These are phyloP conservation scores for Leccinum laetum DNA, from an alignment of 1,284 basidiomycete species.

Conservation along the genomic window DNA sequence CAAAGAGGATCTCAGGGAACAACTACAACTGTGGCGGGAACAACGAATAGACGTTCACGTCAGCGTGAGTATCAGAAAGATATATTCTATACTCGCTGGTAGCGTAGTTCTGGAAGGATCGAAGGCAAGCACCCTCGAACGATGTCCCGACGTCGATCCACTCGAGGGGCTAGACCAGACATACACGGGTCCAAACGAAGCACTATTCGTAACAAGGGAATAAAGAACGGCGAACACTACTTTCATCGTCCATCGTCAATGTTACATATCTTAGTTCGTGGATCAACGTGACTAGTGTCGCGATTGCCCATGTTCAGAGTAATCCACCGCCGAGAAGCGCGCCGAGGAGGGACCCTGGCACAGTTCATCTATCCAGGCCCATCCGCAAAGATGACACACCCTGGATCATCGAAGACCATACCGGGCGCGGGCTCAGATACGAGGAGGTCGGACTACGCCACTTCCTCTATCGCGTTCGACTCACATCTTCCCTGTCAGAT, in stretches of 20 bases:
- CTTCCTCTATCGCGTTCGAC: too few species aligned
- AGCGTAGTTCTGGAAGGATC: constrained; percentile 68
- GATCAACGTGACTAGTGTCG: background rate
- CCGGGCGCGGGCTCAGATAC: too few species aligned
- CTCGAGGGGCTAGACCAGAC: constrained; percentile 69
- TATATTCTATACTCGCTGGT: constrained; percentile 89
- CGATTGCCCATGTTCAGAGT: background rate
- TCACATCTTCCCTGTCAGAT: too few species aligned
- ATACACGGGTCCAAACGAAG: background rate
- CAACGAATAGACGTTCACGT: constrained; percentile 78
- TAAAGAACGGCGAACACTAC: background rate
- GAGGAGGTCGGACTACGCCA: too few species aligned
- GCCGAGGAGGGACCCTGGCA: background rate
- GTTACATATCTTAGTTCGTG: background rate
- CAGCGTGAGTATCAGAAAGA: constrained; percentile 66
- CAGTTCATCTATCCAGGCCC: too few species aligned
- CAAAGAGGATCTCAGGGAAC: constrained; percentile 73
- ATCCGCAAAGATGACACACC: too few species aligned
- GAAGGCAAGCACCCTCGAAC: constrained; percentile 54
- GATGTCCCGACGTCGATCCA: constrained; percentile 67
- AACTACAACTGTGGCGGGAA: constrained; percentile 85
- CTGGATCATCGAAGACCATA: too few species aligned
- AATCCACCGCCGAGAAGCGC: constrained; percentile 9
- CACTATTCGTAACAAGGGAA: background rate
- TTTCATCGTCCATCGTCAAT: background rate